These are phyloP conservation scores for Fragilaria crotonensis DNA, from an alignment of 108 stramenopile genomes.

Conservation along the genomic window DNA sequence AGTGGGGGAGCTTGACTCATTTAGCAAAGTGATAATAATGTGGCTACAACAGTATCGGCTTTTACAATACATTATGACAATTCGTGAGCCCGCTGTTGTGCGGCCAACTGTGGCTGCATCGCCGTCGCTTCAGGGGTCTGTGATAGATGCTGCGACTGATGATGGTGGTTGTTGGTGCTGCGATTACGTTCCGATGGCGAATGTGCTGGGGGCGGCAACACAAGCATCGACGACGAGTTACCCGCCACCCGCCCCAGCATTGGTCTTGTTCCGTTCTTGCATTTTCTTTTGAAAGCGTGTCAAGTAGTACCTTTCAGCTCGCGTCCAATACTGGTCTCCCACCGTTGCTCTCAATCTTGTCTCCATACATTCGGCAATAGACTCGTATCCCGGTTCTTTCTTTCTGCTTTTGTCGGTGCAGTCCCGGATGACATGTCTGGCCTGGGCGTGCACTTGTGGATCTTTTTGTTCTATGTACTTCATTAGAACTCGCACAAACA, in stretches of 20 bases:
- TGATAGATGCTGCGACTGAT: constrained; percentile 1
- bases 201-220: constrained; percentile 5
- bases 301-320: constrained; percentile 47
- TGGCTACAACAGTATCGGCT: too few relatives aligned
- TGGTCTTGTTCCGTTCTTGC: constrained; percentile 6
- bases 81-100: too few relatives aligned
- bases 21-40: too few relatives aligned
- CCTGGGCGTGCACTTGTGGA: constrained; percentile 42
- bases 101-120: constrained; percentile 1
- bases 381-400: constrained; percentile 51
- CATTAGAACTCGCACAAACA: constrained; percentile 79
- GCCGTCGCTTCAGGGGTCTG: background rate
- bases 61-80: too few relatives aligned
- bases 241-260: constrained; percentile 12
- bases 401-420: constrained; percentile 75
- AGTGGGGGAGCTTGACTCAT: too few relatives aligned
- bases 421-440: constrained; percentile 64
- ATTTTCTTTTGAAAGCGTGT: constrained; percentile 34
- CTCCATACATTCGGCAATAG: constrained; percentile 55
- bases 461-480: constrained; percentile 77
- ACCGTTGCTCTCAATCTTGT: constrained; percentile 46
- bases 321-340: constrained; percentile 64
- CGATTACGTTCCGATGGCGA: constrained; percentile 10
- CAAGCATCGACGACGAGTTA: constrained; percentile 5
- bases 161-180: constrained; percentile 2